phyloP scores from a whole-genome alignment of 2,329 filamentous ascomycete genomes.

The Hymenoscyphus repandus region DNA sequence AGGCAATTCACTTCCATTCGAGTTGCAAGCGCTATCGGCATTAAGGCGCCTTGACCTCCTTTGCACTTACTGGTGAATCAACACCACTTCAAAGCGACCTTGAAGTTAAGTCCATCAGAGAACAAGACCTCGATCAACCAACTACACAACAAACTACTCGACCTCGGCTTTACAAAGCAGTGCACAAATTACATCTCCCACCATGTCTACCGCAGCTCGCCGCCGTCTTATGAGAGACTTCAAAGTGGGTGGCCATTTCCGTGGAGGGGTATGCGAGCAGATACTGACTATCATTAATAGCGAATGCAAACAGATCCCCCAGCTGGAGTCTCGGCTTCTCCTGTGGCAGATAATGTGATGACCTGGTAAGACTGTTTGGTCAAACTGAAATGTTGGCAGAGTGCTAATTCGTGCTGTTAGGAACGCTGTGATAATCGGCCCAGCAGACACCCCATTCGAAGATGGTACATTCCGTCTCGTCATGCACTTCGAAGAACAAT shows the following conservation, averaged over 20 bases:
- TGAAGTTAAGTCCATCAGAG: too few species aligned
- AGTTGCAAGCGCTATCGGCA: conserved; percentile 8
- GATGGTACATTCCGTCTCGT: conserved; percentile 96
- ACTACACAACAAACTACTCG: background rate
- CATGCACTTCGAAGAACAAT: conserved; percentile 99
- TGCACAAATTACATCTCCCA: conserved; percentile 13
- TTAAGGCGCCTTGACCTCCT: background rate
- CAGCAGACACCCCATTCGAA: conserved; percentile 94
- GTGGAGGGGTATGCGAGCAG: conserved; percentile 14
- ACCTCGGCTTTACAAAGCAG: background rate
- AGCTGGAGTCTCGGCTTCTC: conserved; percentile 91
- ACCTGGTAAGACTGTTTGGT: conserved; percentile 59
- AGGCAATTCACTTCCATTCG: background rate
- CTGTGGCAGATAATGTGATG: conserved; percentile 95
- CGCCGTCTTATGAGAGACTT: conserved; percentile 98
- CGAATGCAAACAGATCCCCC: conserved; percentile 99
- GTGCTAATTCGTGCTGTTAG: conserved; percentile 40
- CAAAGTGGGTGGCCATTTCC: conserved; percentile 61
- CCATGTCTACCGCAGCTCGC: conserved; percentile 89
- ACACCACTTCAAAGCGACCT: too few species aligned
- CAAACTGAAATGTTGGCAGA: too few species aligned
- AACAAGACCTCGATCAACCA: background rate
- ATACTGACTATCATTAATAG: conserved; percentile 41
- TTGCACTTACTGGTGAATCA: too few species aligned
- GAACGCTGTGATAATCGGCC: conserved; percentile 98